Evolutionary conservation across 73 alveolate genomes (phyloP), one percentile per base, ranked within the genome.

Genomic region (Urostyla sp.): DNA sequence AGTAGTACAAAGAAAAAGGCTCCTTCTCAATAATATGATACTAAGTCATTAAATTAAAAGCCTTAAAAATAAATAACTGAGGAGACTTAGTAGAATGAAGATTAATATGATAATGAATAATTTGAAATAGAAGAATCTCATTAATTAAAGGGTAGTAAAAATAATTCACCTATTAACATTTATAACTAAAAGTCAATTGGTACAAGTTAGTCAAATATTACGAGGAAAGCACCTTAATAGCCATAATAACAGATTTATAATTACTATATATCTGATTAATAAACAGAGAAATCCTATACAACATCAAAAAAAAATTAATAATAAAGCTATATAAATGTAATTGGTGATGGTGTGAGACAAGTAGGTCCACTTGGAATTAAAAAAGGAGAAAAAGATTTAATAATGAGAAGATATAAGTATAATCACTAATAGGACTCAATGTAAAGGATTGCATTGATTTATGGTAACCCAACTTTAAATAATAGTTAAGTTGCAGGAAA

Each of bases 321-420:
- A 16, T 69, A 69, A 20, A 49, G 44, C 5, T 46, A 69, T 31
- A 69, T 69, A 1, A 48, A 67, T 16, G 83, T 67, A 11, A 16
- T 11, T 11, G 52, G 52, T 40, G n/a, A n/a, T n/a, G 60, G 44
- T 63, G 23, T 69, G 28, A 8, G 69, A 18, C 20, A 7, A 30
- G 83, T 69, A 7, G 83, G 83, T 36, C 21, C 28, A 7, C 18
- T 69, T 1, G 79, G 79, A 28, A 24, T 63, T 3, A 69, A 69
- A 24, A 69, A 69, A 31, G 83, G 72, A 28, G 83, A 69, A 32
- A 69, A 69, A 31, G 83, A 69, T 34, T 30, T 69, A 27, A 69
- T 69, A 26, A 69, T 48, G 72, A 50, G 83, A 10, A 40, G 83
- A 30, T 69, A 69, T 49, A 69, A 69, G 48, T 69, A 69, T 35